These are phyloP conservation scores for Datisca glomerata DNA, from an alignment of 306 rosid species.

Conservation along the genomic window DNA sequence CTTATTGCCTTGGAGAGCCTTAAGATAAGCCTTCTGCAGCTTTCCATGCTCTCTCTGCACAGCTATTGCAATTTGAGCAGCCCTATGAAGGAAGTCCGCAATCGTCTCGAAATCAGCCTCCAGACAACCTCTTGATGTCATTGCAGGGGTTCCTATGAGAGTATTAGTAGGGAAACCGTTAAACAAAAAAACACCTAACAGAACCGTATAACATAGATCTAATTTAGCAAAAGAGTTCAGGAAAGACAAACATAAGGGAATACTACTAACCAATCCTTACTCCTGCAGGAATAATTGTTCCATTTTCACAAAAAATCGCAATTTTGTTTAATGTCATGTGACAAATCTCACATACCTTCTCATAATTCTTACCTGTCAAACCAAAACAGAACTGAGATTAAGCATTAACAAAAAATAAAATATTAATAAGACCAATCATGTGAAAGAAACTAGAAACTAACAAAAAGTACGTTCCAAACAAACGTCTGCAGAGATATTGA, in stretches of 20 bases:
- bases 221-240: neutral
- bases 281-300: slow-evolving; percentile 71
- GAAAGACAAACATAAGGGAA: neutral
- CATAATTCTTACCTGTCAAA: slow-evolving; percentile 62
- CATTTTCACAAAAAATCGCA: slow-evolving; percentile 74
- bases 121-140: slow-evolving; percentile 93
- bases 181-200: neutral
- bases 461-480: neutral
- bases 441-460: neutral
- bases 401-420: slow-evolving; percentile 1
- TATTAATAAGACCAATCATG: neutral
- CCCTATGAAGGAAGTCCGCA: slow-evolving; percentile 63
- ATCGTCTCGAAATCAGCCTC: slow-evolving; percentile 86
- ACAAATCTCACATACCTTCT: slow-evolving; percentile 79
- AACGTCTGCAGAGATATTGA: neutral
- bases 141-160: slow-evolving; percentile 80
- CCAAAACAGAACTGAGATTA: neutral
- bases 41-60: slow-evolving; percentile 70
- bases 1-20: slow-evolving; percentile 49
- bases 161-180: neutral
- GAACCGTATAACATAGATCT: neutral
- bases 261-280: slow-evolving; percentile 71
- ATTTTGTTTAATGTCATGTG: slow-evolving; percentile 86
- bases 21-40: slow-evolving; percentile 32
- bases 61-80: slow-evolving; percentile 58